Evolutionary conservation across 176 grass and related monocot genomes (phyloP).

Genomic region (Oropetium thomaeum): DNA sequence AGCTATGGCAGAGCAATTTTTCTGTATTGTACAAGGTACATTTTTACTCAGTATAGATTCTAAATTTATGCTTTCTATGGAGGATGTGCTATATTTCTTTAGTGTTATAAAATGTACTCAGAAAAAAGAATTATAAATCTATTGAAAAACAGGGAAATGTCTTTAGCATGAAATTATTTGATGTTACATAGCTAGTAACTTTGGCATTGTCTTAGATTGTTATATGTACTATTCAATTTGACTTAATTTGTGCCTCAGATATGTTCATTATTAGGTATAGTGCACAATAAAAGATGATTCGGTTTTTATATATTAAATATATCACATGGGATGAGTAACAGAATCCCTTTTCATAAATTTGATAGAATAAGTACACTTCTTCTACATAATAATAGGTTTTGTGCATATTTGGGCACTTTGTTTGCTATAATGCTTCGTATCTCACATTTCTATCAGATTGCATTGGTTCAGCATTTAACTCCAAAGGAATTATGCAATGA

Average conservation of each 20-base stretch:
- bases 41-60: neutral
- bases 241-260: neutral
- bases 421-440: neutral
- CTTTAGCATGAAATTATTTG: neutral
- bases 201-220: too few relatives aligned
- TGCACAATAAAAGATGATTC: neutral
- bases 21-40: neutral
- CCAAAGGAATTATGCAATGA: conserved; percentile 88
- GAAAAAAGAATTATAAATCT: neutral
- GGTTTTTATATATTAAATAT: neutral
- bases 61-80: neutral
- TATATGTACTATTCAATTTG: neutral
- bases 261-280: neutral
- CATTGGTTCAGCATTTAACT: conserved; percentile 96
- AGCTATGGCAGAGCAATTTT: neutral
- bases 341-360: conserved; percentile 1
- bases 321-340: neutral
- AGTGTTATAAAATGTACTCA: too few relatives aligned
- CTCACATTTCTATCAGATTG: conserved; percentile 68
- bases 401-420: neutral
- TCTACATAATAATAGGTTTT: neutral
- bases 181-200: too few relatives aligned
- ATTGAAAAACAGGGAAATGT: neutral
- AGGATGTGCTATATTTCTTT: neutral
- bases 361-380: neutral